Evolutionary conservation across 176 grass and related monocot genomes (phyloP).

Genomic region (Areca catechu): DNA sequence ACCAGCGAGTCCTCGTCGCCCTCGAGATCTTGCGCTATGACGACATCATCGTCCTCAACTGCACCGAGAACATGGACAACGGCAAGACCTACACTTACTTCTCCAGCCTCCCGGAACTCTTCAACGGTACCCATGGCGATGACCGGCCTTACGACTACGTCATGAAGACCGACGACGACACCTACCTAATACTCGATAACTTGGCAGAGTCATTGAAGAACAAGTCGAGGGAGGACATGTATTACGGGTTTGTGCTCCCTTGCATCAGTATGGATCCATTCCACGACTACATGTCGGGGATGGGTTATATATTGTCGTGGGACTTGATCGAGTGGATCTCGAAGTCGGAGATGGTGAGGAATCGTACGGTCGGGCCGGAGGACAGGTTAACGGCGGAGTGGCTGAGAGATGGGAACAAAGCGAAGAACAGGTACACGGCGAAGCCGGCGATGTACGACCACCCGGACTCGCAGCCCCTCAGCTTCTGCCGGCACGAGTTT

Average conservation of each 20-base stretch:
- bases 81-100: too few relatives aligned
- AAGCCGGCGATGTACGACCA: constrained; percentile 67
- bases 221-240: constrained; percentile 52
- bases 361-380: constrained; percentile 35
- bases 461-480: constrained; percentile 9
- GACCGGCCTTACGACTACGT: constrained; percentile 51
- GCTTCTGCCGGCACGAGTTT: constrained; percentile 33
- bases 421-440: constrained; percentile 51
- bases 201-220: constrained; percentile 31
- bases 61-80: too few relatives aligned
- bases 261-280: constrained; percentile 19
- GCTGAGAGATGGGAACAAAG: constrained; percentile 53
- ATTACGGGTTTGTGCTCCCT: constrained; percentile 47
- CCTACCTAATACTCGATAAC: constrained; percentile 53
- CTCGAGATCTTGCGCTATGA: too few relatives aligned
- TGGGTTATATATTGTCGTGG: constrained; percentile 83
- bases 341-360: constrained; percentile 36
- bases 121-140: constrained; percentile 1
- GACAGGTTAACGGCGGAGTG: constrained; percentile 55
- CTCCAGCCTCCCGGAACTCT: too few relatives aligned
- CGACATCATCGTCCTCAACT: too few relatives aligned
- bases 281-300: constrained; percentile 60
- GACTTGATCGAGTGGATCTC: constrained; percentile 79
- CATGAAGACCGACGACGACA: constrained; percentile 86
- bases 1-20: too few relatives aligned